Evolutionary conservation across 108 stramenopile species (phyloP), one percentile per base, ranked within the genome.

Genomic region (Cyclotella sp.): DNA sequence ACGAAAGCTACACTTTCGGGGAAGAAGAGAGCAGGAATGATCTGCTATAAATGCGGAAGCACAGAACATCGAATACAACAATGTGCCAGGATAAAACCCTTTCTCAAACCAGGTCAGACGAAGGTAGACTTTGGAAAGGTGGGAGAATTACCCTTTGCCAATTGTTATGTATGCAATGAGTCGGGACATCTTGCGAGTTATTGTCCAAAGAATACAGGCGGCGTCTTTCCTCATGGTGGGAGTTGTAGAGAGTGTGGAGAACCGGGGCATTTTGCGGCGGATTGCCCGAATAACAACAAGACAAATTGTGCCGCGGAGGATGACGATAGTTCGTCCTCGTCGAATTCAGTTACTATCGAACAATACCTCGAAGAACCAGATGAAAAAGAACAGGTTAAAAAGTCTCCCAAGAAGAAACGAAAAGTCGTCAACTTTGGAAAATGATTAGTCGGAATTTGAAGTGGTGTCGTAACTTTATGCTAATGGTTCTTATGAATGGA

Each of bases 31-130:
- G 30, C 34, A 45, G 51, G 62, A 14, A 79, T 55, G 52, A 82
- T 91, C 22, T 95, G 94, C 68, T 95, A 87, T 84, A 92, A 92
- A 72, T 95, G 94, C 73, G 94, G 94, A 2, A 85, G 82, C 24
- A 84, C 74, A 1, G 91, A 95, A 41, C 94, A 95, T 75, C 64
- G 86, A 12, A 76, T 91, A n/a, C 76, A 81, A 19, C 26, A 59
- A 34, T 94, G 93, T 68, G 88, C 89, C 12, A 81, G 87, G 62
- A 60, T 85, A 12, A 77, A 75, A 54, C 52, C 58, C 0, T 60
- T 60, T 16, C 61, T 78, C 10, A 61, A 62, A 55, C 18, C 46
- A 9, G 39, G 81, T 73, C 22, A 73, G 49, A 54, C 57, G 0
- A 68, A 75, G 29, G 66, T 87, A 60, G 72, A 79, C 49, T 79